Base-by-base conservation (phyloP, 75 land plant genomes). In the Adiantum capillusveneris region DNA sequence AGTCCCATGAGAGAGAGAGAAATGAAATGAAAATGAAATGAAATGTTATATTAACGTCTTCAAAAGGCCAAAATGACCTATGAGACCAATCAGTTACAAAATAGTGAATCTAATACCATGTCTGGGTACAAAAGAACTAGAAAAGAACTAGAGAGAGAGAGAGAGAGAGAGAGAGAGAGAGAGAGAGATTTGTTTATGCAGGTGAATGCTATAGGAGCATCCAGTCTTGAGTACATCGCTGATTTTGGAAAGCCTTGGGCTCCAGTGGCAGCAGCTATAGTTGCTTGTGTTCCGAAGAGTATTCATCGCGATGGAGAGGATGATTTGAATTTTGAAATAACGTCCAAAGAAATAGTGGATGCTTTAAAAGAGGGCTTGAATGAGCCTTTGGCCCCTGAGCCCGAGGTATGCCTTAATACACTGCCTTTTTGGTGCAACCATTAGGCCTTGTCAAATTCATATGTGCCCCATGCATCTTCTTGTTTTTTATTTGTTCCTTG, bases 231-330 rank as follows among this genome's bases (percentile, higher is more conserved):
- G 64, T 95, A 84, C 58, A 75, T 95, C 18, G 66, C 89, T 64
- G 85, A 90, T 57, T 87, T 72, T 81, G 99, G 99, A 36, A 74
- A 81, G 37, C 72, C 88, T 29, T 62, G 61, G 67, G 88, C 99
- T 39, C 88, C 99, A 29, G 56, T 70, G 62, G 84, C 99, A 60
- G 82, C 99, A 25, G 92, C 99, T 25, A 90, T 90, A 51, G 97
- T 95, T 64, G 99, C 88, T 11, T 95, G 99, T 79, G 86, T 95
- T 53, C 99, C 99, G 25, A 95, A 74, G 49, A 78, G 82, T 53
- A 71, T 90, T 25, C 97, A 95, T 56, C 53, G 69, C 59, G 94
- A 95, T 66, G 92, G 79, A 44, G 49, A 42, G 25, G 99, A 85
- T 30, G 97, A 86, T 59, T 65, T 69, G 24, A 86, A 84, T 27